Conservation (phyloP, 352 stramenopile genomes). For the Blastocystis sp. region DNA sequence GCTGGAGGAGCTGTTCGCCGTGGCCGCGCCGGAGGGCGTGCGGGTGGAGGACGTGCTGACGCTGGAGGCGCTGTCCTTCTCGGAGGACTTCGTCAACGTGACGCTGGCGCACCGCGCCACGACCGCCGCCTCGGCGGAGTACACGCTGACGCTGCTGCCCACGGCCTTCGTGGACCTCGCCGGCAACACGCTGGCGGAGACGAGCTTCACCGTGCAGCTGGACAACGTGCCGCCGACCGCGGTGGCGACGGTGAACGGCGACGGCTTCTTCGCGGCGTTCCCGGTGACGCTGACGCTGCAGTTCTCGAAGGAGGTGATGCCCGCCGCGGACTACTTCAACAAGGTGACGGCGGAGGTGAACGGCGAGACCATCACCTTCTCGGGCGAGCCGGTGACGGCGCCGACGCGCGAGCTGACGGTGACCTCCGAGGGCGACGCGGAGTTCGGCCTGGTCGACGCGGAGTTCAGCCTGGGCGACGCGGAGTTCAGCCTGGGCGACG, state of each 20-base stretch:
- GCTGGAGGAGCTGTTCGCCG: constrained; percentile 39
- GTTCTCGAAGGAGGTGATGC: constrained; percentile 13
- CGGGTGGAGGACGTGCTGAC: background rate
- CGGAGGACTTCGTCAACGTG: background rate
- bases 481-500: background rate
- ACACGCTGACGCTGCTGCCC: background rate
- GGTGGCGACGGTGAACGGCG: constrained; percentile 6
- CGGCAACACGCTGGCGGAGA: constrained; percentile 5
- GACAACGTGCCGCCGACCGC: constrained; percentile 35
- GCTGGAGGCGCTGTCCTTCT: background rate
- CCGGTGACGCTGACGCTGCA: constrained; percentile 34
- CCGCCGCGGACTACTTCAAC: background rate
- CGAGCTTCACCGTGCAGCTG: constrained; percentile 13
- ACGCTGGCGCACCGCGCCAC: background rate
- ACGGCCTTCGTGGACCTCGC: constrained; percentile 42
- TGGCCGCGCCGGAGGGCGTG: background rate
- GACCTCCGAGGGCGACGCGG: background rate
- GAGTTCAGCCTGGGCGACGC: background rate
- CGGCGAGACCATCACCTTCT: constrained; percentile 2
- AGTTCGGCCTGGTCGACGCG: too few species aligned
- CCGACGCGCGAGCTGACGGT: background rate
- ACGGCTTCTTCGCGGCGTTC: background rate
- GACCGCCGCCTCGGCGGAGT: background rate
- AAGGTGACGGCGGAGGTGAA: background rate
- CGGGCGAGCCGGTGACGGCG: background rate